Conservation (phyloP, 1,139 yeast species). For the Scheffersomyces stambukii region DNA sequence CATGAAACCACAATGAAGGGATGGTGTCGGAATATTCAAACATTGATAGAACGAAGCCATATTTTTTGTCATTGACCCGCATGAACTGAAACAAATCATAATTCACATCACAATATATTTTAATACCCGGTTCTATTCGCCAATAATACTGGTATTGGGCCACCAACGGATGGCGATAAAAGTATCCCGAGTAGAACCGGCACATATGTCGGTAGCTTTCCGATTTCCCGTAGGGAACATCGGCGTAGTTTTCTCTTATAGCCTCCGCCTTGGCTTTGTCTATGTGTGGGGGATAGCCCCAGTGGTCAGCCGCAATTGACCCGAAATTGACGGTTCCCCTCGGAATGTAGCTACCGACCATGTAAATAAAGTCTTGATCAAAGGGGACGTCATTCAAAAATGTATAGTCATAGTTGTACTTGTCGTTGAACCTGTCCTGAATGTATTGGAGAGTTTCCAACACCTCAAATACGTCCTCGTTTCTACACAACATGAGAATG, state of each 20-base stretch:
- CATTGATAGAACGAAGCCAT: constrained; percentile 25
- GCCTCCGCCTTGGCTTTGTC: constrained; percentile 18
- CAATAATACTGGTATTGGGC: constrained; percentile 30
- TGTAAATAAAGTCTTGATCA: constrained; percentile 19
- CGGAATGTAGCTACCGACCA: constrained; percentile 18
- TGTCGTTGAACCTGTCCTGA: constrained; percentile 67
- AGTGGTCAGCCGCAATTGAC: constrained; percentile 22
- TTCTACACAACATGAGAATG: constrained; percentile 69
- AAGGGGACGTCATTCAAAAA: constrained; percentile 34
- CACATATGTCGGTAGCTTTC: constrained; percentile 38
- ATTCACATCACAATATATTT: constrained; percentile 24
- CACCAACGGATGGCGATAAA: constrained; percentile 28
- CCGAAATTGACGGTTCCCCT: constrained; percentile 27
- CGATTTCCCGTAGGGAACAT: constrained; percentile 24
- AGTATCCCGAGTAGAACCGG: constrained; percentile 31
- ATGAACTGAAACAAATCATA: constrained; percentile 27
- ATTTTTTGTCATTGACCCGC: constrained; percentile 18
- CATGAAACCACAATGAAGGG: constrained; percentile 27
- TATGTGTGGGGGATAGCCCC: constrained; percentile 30
- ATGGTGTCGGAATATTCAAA: constrained; percentile 33
- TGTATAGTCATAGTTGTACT: constrained; percentile 39
- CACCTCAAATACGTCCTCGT: constrained; percentile 57
- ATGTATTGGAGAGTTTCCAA: constrained; percentile 58
- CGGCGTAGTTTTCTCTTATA: constrained; percentile 9
- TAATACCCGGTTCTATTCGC: constrained; percentile 33